Percentiles rank a stretch among this genome's conserved stretches.
Conservation (phyloP, 2,329 filamentous ascomycete genomes). For the Pleurostoma richardsiae region DNA sequence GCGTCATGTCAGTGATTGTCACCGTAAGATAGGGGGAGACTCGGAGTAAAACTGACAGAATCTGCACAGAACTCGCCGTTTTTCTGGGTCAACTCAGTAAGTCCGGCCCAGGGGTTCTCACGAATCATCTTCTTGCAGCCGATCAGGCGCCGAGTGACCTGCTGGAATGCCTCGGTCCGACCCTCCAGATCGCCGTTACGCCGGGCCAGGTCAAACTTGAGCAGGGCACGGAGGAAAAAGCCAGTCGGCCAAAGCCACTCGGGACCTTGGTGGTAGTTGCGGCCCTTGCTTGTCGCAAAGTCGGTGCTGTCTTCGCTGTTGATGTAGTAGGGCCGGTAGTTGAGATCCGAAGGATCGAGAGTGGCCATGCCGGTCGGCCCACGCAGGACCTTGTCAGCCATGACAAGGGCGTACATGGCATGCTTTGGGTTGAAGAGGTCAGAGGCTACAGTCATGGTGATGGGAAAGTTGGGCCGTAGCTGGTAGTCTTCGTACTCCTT, state of each 20-base stretch:
- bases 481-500: slow-evolving; percentile 99
- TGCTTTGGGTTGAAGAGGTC: slow-evolving; percentile 77
- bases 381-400: slow-evolving; percentile 74
- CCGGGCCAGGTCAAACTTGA: slow-evolving; percentile 82
- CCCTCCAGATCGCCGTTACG: slow-evolving; percentile 56
- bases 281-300: slow-evolving; percentile 86
- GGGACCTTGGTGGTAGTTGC: slow-evolving; percentile 97
- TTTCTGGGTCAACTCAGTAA: slow-evolving; percentile 92
- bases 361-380: slow-evolving; percentile 95
- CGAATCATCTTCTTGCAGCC: slow-evolving; percentile 83
- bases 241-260: slow-evolving; percentile 98
- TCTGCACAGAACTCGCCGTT: slow-evolving; percentile 78
- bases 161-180: slow-evolving; percentile 85
- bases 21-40: neutral
- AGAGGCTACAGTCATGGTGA: slow-evolving; percentile 91
- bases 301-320: slow-evolving; percentile 91
- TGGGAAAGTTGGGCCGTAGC: slow-evolving; percentile 86
- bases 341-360: slow-evolving; percentile 83
- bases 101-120: slow-evolving; percentile 78
- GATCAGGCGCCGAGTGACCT: slow-evolving; percentile 76
- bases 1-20: neutral
- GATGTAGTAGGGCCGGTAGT: slow-evolving; percentile 92
- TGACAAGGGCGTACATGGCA: slow-evolving; percentile 72
- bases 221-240: slow-evolving; percentile 85
- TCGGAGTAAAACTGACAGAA: slow-evolving; percentile 59